Percentiles rank a stretch among this genome's conserved stretches.
Conservation (phyloP, 116 monocot genomes). For the Phalaenopsis hybrid region DNA sequence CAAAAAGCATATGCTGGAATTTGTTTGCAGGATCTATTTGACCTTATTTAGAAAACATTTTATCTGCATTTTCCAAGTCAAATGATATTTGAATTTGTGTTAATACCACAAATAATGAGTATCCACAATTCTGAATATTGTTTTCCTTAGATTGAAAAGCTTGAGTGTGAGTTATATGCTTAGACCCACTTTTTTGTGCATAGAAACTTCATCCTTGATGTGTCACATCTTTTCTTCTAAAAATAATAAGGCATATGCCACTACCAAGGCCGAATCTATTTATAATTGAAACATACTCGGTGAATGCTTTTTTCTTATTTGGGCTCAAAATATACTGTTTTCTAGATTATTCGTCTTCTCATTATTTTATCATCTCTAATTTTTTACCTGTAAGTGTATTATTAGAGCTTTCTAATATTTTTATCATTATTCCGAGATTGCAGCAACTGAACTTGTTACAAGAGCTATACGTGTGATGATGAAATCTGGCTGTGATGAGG, state of each 20-base stretch:
- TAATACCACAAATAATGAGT: no score
- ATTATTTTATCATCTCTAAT: background rate
- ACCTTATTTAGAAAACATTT: no score
- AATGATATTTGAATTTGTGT: no score
- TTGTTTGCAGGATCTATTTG: no score
- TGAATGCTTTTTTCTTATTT: background rate
- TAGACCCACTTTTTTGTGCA: no score
- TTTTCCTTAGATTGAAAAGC: no score
- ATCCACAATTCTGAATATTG: no score
- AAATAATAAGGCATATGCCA: background rate
- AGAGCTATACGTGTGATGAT: constrained; percentile 91
- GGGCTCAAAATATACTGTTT: background rate
- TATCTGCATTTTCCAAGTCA: no score
- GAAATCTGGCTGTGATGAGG: constrained; percentile 99
- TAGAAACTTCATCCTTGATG: background rate
- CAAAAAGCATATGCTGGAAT: no score
- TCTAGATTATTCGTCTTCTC: background rate
- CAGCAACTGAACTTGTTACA: constrained; percentile 97
- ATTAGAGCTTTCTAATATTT: constrained; percentile 4
- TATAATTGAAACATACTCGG: background rate
- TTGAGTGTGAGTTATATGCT: no score
- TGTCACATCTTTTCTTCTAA: no score
- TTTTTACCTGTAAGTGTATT: background rate
- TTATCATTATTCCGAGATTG: constrained; percentile 17
- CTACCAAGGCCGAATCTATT: background rate